Percentiles rank a stretch among this genome's conserved stretches.
phyloP scores from a whole-genome alignment of 768 basidiomycete genomes.

The Plicaturopsis crispa region DNA sequence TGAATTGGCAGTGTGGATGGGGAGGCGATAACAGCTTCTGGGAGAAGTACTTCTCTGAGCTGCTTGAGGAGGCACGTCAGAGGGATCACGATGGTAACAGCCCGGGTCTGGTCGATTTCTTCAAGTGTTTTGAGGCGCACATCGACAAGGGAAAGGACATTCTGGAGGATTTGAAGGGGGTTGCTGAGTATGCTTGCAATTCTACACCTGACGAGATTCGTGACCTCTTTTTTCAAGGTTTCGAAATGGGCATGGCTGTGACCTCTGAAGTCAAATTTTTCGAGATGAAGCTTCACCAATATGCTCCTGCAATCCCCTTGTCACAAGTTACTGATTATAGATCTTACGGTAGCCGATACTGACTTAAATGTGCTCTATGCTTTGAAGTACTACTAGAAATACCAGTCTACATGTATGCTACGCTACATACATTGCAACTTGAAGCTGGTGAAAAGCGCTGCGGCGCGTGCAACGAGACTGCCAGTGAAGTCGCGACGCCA shows the following conservation, averaged over 20 bases:
- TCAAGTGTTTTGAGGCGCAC: not conserved
- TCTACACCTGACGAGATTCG: not conserved
- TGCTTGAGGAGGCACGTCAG: not conserved
- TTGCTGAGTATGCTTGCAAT: not conserved
- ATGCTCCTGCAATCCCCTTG: constrained; percentile 1
- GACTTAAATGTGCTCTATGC: not conserved
- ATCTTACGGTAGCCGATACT: not conserved
- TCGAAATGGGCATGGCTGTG: not conserved
- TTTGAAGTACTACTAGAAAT: not conserved
- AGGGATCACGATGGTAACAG: not conserved
- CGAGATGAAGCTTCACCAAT: constrained; percentile 3
- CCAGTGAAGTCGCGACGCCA: not conserved
- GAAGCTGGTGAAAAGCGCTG: not conserved
- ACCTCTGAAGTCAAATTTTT: constrained; percentile 5
- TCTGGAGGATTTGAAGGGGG: not conserved
- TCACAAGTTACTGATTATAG: not conserved
- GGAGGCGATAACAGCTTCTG: not conserved
- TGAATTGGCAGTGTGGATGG: not conserved
- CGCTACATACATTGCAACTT: not conserved
- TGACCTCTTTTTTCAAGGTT: not conserved
- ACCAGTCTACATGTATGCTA: not conserved
- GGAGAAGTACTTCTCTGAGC: not conserved
- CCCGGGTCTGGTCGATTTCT: not conserved
- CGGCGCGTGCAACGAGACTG: not conserved
- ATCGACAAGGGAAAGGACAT: not conserved